Conservation (phyloP, 805 yeast genomes). For the Kodamaea kakaduensis region DNA sequence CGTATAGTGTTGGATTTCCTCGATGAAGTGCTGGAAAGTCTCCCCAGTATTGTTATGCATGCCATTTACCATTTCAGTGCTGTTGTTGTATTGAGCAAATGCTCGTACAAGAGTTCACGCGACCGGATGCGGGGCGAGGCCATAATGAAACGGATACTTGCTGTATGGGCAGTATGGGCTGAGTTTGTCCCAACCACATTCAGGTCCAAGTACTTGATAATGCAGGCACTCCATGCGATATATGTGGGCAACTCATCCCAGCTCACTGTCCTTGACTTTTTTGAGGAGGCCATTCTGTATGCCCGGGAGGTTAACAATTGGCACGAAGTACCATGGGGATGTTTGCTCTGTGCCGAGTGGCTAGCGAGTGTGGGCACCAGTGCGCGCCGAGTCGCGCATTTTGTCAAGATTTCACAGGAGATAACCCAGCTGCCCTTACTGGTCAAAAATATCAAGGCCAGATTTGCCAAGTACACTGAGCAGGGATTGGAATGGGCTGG, state of each 20-base stretch:
- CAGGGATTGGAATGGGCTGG: constrained; percentile 33
- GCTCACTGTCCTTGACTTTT: constrained; percentile 40
- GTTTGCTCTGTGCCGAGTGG: constrained; percentile 44
- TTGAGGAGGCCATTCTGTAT: constrained; percentile 42
- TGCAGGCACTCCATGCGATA: constrained; percentile 27
- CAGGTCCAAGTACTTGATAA: constrained; percentile 30
- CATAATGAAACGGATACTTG: constrained; percentile 18
- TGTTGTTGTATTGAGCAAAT: constrained; percentile 14
- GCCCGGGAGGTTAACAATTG: constrained; percentile 28
- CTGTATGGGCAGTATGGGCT: constrained; percentile 32
- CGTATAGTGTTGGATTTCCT: constrained; percentile 5
- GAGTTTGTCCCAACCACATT: constrained; percentile 34
- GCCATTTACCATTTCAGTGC: constrained; percentile 12
- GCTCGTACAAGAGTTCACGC: constrained; percentile 16
- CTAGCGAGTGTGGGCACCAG: constrained; percentile 18
- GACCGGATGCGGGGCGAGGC: constrained; percentile 17
- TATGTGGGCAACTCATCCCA: constrained; percentile 19
- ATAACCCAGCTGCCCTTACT: constrained; percentile 14
- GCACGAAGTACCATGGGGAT: constrained; percentile 38
- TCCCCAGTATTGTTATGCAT: constrained; percentile 5
- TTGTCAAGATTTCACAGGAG: constrained; percentile 34
- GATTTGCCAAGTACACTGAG: constrained; percentile 25
- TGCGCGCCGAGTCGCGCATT: constrained; percentile 32
- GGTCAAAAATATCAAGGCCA: constrained; percentile 21
- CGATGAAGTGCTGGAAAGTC: constrained; percentile 2